Evolutionary conservation across 352 stramenopile species (phyloP).

Genomic region (Phytophthora palmivora): DNA sequence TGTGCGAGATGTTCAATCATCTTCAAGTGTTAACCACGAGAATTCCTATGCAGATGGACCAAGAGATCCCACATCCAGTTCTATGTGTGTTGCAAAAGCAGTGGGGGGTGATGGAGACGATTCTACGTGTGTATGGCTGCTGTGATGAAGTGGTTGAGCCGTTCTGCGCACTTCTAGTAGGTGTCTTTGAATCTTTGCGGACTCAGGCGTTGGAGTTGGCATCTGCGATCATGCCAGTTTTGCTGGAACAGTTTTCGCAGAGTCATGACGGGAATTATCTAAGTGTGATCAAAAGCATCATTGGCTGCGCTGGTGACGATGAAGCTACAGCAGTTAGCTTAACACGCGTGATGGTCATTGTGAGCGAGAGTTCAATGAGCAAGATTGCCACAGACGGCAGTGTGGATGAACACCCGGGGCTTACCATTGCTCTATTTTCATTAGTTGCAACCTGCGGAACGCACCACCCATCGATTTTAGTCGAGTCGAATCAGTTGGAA

Average conservation of each 20-base stretch:
- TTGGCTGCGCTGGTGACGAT: conserved; percentile 68
- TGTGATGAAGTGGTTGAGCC: conserved; percentile 66
- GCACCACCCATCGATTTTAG: conserved; percentile 67
- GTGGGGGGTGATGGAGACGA: conserved; percentile 60
- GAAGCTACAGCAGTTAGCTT: conserved; percentile 61
- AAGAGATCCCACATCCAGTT: conserved; percentile 67
- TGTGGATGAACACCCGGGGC: conserved; percentile 58
- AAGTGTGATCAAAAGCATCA: conserved; percentile 74
- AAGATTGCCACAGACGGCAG: conserved; percentile 58
- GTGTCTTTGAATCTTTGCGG: conserved; percentile 69
- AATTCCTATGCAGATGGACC: conserved; percentile 68
- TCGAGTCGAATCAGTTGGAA: conserved; percentile 75
- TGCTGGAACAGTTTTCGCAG: conserved; percentile 69
- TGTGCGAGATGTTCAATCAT: conserved; percentile 70
- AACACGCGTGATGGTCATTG: conserved; percentile 72
- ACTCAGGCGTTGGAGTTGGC: conserved; percentile 68
- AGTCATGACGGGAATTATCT: conserved; percentile 72
- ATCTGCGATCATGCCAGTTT: conserved; percentile 61
- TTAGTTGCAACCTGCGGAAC: conserved; percentile 64
- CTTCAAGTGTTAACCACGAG: conserved; percentile 60
- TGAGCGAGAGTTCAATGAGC: conserved; percentile 57
- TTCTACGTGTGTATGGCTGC: conserved; percentile 56
- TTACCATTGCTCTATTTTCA: conserved; percentile 65
- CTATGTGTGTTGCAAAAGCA: conserved; percentile 62
- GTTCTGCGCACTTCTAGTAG: conserved; percentile 63